Evolutionary conservation across 2,329 filamentous ascomycete species (phyloP).

Genomic region (Calcarisporium arbuscula): DNA sequence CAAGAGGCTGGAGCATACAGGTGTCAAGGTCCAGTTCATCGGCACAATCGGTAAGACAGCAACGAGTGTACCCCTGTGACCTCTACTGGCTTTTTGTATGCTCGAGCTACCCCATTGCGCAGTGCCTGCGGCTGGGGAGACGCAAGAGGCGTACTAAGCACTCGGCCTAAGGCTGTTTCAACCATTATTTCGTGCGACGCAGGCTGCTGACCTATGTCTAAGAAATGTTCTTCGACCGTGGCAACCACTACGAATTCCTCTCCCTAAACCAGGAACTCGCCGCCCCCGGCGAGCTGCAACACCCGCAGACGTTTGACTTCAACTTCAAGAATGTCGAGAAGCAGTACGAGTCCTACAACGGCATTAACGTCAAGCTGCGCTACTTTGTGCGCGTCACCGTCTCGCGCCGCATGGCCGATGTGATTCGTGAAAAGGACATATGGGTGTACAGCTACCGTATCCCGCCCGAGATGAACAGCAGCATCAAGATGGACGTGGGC

Average conservation of each 20-base stretch:
- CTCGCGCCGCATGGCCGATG: slow-evolving; percentile 92
- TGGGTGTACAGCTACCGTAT: slow-evolving; percentile 99
- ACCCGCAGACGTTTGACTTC: slow-evolving; percentile 98
- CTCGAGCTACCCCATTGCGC: no score
- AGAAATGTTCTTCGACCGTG: slow-evolving; percentile 99
- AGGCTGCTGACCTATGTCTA: no score
- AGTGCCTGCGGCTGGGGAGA: no score
- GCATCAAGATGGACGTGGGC: slow-evolving; percentile 99
- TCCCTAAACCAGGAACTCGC: slow-evolving; percentile 95
- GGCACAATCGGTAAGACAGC: slow-evolving; percentile 97
- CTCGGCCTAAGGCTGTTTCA: no score
- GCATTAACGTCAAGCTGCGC: slow-evolving; percentile 97
- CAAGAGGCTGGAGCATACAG: slow-evolving; percentile 94
- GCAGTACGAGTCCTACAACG: slow-evolving; percentile 99
- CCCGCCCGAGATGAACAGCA: slow-evolving; percentile 94
- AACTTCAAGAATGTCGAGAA: slow-evolving; percentile 99
- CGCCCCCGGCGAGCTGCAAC: slow-evolving; percentile 93
- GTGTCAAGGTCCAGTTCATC: slow-evolving; percentile 99
- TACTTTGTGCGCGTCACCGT: slow-evolving; percentile 98
- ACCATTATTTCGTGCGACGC: no score
- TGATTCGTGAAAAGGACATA: slow-evolving; percentile 97
- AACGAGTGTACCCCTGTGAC: no score
- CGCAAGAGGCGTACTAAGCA: no score
- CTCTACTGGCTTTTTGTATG: no score
- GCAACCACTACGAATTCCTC: slow-evolving; percentile 98